Evolutionary conservation across 106 monocot genomes (phyloP), one percentile per base, ranked within the genome.

Genomic region (Allium cepa): DNA sequence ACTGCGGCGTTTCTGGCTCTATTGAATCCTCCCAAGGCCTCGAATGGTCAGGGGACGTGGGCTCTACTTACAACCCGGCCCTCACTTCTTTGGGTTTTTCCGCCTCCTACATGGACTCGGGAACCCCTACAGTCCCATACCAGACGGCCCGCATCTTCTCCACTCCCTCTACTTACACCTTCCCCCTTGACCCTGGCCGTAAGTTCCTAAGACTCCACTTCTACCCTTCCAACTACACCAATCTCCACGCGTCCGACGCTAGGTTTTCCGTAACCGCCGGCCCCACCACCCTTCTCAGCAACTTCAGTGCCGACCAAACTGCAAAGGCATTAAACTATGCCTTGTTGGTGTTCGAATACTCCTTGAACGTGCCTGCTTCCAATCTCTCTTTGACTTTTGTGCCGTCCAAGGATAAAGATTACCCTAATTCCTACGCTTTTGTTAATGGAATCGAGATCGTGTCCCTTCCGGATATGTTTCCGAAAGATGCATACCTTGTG

Each of bases 361-460:
- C 78, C 13, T 11, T 88, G 56, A 84, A 77, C 52, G 79, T 84
- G 5, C 64, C 81, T 1, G 66, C 72, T 4, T 3, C 67, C 0
- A 57, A 10, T 17, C 79, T 88, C 57, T 77, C 77, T 59, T 70
- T 88, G 51, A 88, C 79, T 64, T 84, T 88, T 52, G 50, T 75
- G 11, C 88, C 88, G 0, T 73, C 81, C 9, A 10, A 69, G 11
- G 36, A 36, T 36, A 3, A 3, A 4, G 64, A 59, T 57, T 57
- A 71, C 63, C 11, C 69, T 7, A 75, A 72, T 8, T 52, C 84
- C 47, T 88, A 71, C 59, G 88, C 88, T 14, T 88, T 82, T 50
- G 52, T 88, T 56, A 88, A 88, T 22, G 88, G 88, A 11, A 88
- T 88, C 51, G 84, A 84, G 76, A 77, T 88, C 50, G 59, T 88